A percentile compares a stretch with the other conserved stretches of the same genome.
These are phyloP conservation scores for Podila minutissima DNA, from an alignment of 192 early-diverging fungal species.

Conservation along the genomic window DNA sequence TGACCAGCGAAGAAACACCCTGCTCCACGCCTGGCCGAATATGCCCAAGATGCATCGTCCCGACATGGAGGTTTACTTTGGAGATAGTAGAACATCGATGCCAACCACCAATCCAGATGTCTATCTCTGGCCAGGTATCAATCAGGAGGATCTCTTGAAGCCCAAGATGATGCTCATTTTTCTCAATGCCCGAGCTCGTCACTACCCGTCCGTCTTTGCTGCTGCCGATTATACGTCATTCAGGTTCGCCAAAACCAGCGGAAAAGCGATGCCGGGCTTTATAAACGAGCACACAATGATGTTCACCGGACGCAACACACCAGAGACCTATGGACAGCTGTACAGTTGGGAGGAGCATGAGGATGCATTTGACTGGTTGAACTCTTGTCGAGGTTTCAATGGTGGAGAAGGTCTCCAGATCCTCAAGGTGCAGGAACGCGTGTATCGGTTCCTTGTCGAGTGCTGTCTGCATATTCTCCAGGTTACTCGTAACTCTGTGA, in stretches of 20 bases:
- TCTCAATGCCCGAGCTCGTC: conserved; percentile 34
- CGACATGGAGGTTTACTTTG: conserved; percentile 25
- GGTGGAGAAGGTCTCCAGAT: conserved; percentile 24
- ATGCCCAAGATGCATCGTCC: conserved; percentile 36
- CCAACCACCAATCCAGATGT: conserved; percentile 1
- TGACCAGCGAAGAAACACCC: conserved; percentile 22
- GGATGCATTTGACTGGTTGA: conserved; percentile 20
- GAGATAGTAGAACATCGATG: conserved; percentile 5
- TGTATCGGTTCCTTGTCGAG: conserved; percentile 28
- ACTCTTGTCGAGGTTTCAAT: conserved; percentile 11
- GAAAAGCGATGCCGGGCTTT: conserved; percentile 24
- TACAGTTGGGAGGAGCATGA: conserved; percentile 26
- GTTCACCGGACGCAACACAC: conserved; percentile 33
- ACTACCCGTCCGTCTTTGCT: conserved; percentile 36
- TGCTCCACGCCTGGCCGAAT: conserved; percentile 28
- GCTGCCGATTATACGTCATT: conserved; percentile 27
- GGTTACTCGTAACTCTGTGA: conserved; percentile 15
- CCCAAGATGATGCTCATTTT: conserved; percentile 36
- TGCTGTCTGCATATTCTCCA: conserved; percentile 37
- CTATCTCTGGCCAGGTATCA: conserved; percentile 39
- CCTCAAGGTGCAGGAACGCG: conserved; percentile 32
- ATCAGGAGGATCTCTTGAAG: conserved; percentile 43
- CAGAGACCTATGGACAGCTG: conserved; percentile 25
- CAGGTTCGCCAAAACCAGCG: conserved; percentile 21
- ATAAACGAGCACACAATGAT: conserved; percentile 38